Percentiles rank a stretch among this genome's conserved stretches.
Evolutionary conservation across 768 basidiomycete genomes (phyloP).

Genomic region (Kwoniella mangroviensis): DNA sequence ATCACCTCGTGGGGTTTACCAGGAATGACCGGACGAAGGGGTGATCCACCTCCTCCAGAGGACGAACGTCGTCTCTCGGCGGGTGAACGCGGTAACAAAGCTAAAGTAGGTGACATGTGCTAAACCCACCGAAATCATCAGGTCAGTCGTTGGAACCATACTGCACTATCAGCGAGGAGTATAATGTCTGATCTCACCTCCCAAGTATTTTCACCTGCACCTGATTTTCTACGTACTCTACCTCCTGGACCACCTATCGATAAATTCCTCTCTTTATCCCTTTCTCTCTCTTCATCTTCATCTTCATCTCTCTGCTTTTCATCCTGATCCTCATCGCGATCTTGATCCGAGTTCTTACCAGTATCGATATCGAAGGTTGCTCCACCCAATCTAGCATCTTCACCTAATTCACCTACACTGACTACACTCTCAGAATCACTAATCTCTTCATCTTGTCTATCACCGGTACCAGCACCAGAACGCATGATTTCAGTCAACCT

Average conservation of each 20-base stretch:
- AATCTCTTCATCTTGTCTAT: slow-evolving; percentile 70
- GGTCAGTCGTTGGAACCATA: neutral
- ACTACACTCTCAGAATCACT: slow-evolving; percentile 94
- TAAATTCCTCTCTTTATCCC: slow-evolving; percentile 54
- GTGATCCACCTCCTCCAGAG: slow-evolving; percentile 66
- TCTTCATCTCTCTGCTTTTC: neutral
- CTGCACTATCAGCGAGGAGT: too few relatives aligned
- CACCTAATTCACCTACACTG: slow-evolving; percentile 83
- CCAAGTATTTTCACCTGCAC: slow-evolving; percentile 83
- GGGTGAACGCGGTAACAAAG: slow-evolving; percentile 87
- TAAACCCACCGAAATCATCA: too few relatives aligned
- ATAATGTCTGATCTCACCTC: too few relatives aligned
- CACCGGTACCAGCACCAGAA: slow-evolving; percentile 57
- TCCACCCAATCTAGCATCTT: slow-evolving; percentile 68
- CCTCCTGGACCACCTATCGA: slow-evolving; percentile 63
- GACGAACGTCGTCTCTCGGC: slow-evolving; percentile 72
- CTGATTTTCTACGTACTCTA: slow-evolving; percentile 62
- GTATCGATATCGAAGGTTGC: slow-evolving; percentile 41
- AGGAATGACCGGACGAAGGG: slow-evolving; percentile 80
- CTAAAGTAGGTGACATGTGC: slow-evolving; percentile 98
- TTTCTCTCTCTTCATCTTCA: slow-evolving; percentile 21
- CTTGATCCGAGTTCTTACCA: neutral
- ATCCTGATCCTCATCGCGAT: slow-evolving; percentile 51
- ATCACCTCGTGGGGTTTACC: slow-evolving; percentile 55
- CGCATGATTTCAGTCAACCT: slow-evolving; percentile 75